Conservation (phyloP, 225 moss, liverwort and hornwort genomes). For the Bryum argenteum region DNA sequence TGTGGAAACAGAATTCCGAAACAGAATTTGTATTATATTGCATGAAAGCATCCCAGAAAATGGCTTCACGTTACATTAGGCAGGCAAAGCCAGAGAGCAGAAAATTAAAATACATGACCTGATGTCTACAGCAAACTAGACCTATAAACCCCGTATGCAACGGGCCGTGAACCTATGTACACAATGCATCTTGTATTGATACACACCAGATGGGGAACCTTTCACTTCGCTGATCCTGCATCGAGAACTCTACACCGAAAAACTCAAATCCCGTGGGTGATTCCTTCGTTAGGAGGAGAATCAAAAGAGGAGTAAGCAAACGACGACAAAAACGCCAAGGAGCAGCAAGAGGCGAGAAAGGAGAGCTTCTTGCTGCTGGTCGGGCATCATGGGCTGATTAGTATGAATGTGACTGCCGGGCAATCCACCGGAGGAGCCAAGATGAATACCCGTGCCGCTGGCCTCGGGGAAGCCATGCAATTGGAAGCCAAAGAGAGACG, state of each 20-base stretch:
- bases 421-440: conserved; percentile 70
- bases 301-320: conserved; percentile 94
- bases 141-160: too few relatives aligned
- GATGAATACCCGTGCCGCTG: conserved; percentile 72
- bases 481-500: conserved; percentile 95
- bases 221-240: background rate
- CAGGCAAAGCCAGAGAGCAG: conserved; percentile 4
- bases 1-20: background rate
- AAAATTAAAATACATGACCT: conserved; percentile 27
- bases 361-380: conserved; percentile 96
- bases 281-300: background rate
- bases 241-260: background rate
- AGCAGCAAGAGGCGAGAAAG: conserved; percentile 84
- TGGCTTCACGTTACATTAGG: conserved; percentile 24
- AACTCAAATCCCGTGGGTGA: background rate
- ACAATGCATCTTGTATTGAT: too few relatives aligned
- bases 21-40: conserved; percentile 3
- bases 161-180: too few relatives aligned
- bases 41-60: conserved; percentile 27
- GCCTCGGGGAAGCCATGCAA: conserved; percentile 89
- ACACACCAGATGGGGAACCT: too few relatives aligned
- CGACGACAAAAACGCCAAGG: conserved; percentile 84
- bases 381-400: conserved; percentile 73
- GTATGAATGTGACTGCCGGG: conserved; percentile 79
- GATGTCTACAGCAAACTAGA: background rate